Evolutionary conservation across 176 grass and related monocot genomes (phyloP), one percentile per base, ranked within the genome.

Genomic region (Ananas comosus): DNA sequence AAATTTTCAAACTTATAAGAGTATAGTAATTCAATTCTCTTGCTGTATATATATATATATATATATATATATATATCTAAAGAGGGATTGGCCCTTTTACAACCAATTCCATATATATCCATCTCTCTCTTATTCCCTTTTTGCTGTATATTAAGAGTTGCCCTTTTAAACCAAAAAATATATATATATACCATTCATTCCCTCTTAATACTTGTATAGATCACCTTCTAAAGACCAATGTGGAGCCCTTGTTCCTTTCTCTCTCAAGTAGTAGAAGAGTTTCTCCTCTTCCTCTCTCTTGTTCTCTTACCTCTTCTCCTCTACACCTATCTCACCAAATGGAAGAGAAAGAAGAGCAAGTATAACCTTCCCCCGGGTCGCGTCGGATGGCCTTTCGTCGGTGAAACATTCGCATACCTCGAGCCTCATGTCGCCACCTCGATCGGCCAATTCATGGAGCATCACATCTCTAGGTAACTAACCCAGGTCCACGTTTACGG

Each of bases 381-480:
- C 48, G 4, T 2, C 23, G 83, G 93, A 0, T 81, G 82, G 89
- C 93, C 93, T 29, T 70, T 92, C 1, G 13, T 96, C 65, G 93
- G 93, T 75, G 89, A 92, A 68, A 96, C 93, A 24, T 85, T 90
- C 74, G 89, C 81, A 51, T 96, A 90, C 82, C 93, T 92, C 86
- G 76, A 81, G 71, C 51, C 88, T 19, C 86, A 96, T 72, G 82
- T 72, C 5, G 83, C 89, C 72, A 96, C 86, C 73, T 79, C 89
- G 49, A 51, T 92, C 14, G 88, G 93, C 73, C 72, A 19, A 61
- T 96, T 90, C 83, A 96, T 96, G 93, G 65, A 92, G 16, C 76
- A 79, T 59, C 86, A 87, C 61, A 64, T 99, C 70, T 81, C 87
- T 51, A 91, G 87, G 94, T 97, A 24, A n/a, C 70, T 63, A n/a